Evolutionary conservation across 305 asterid species (phyloP).

Genomic region (Coffea humblotiana): DNA sequence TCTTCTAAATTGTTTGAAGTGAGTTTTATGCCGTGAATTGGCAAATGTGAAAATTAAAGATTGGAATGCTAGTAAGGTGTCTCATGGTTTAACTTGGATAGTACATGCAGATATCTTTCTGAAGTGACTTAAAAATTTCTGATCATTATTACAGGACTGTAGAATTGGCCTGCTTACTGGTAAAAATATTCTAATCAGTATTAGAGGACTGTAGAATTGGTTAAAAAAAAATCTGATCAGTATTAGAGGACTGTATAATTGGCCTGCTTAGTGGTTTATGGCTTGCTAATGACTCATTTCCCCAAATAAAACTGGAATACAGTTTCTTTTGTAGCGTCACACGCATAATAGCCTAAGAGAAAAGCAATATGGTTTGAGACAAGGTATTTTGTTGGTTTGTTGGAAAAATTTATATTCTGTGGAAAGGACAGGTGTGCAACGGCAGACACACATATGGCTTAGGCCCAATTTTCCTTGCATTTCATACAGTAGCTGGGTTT

Average conservation of each 20-base stretch:
- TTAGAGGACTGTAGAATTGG: background rate
- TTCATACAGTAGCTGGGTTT: background rate
- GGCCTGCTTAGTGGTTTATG: no score
- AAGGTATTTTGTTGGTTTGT: background rate
- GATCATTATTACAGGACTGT: background rate
- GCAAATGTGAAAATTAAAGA: background rate
- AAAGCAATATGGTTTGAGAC: background rate
- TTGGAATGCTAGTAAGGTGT: background rate
- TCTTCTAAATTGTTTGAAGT: background rate
- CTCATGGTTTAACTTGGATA: background rate
- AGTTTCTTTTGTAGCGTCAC: background rate
- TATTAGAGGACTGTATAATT: background rate
- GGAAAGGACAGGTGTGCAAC: background rate
- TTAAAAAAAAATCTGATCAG: background rate
- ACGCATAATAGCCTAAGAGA: background rate
- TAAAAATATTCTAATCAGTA: background rate
- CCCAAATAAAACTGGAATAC: background rate
- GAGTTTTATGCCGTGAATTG: background rate
- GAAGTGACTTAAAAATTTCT: background rate
- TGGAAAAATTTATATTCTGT: background rate
- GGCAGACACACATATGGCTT: background rate
- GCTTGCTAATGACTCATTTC: background rate
- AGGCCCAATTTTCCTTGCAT: background rate
- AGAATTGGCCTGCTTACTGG: background rate
- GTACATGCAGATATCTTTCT: background rate